Base-by-base conservation (phyloP, 352 stramenopile genomes). In the Globisporangium ultimum region DNA sequence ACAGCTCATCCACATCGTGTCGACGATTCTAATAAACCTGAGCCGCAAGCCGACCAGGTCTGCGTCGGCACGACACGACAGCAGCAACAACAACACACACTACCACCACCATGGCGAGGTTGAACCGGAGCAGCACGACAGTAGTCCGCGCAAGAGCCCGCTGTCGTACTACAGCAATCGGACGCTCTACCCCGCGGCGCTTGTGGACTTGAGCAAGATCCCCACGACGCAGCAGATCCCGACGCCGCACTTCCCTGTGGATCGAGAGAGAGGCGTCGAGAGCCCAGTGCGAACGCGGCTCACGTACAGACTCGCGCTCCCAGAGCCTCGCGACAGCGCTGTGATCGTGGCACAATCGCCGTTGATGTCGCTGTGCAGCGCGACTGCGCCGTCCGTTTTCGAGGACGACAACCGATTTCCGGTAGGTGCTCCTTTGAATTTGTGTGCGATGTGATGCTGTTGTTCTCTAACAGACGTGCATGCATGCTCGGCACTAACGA, bases 181-280 rank as follows among this genome's bases (percentile, higher is more conserved):
- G 0, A 57, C 57, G 3, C 15, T 85, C 15, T 88, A 85, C 38
- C 80, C 77, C 1, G 59, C 74, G 2, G 53, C 63, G 0, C 77
- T 72, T 22, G 64, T 91, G 36, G 76, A 89, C 34, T 47, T 91
- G 47, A 84, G 65, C 45, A 55, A 64, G 24, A 57, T 91, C 11
- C 81, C 81, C 0, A 50, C 58, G 1, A 80, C 79, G 0, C 81
- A 91, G 40, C 71, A 89, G 18, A 76, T 91, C 10, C 67, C 77
- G 14, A 91, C 79, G 2, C 22, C 50, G 17, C 65, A 64, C 59
- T 83, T 80, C 43, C 71, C 53, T 17, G 11, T 56, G 14, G 47
- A 40, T 8, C 24, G 18, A 10, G 17, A 28, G 24, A 2, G 24
- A 32, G 24, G 24, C 24, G 5, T 32, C 24, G 24, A 17, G 15